Percentiles rank a stretch among this genome's conserved stretches.
Conservation (phyloP, 495 filamentous ascomycete genomes). For the Neurospora pannonica region DNA sequence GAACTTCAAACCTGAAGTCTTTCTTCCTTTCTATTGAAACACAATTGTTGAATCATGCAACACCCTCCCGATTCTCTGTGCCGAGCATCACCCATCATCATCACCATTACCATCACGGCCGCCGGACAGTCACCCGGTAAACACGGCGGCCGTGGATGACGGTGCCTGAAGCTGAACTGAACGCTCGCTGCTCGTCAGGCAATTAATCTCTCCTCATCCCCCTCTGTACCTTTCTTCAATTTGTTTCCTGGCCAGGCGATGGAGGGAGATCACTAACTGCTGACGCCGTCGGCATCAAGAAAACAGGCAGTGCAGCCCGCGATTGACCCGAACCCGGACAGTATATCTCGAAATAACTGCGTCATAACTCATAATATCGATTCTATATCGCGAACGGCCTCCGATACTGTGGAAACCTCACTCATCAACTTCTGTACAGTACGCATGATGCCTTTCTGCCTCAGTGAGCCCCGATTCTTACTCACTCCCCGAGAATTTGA, state of each 20-base stretch:
- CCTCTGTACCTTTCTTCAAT: neutral
- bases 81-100: neutral
- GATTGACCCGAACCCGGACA: neutral
- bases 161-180: neutral
- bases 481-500: neutral
- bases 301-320: neutral
- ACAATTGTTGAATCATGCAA: neutral
- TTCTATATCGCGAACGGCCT: neutral
- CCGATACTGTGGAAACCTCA: neutral
- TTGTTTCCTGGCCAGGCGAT: neutral
- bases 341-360: neutral
- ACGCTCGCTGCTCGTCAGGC: neutral
- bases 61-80: neutral
- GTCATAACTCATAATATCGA: neutral
- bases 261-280: neutral
- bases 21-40: neutral
- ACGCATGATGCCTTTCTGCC: neutral
- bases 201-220: neutral
- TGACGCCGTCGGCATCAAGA: neutral
- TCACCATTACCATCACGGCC: neutral
- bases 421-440: neutral
- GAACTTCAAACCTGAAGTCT: neutral
- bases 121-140: neutral
- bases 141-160: neutral
- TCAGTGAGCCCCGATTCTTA: neutral